Evolutionary conservation across 1,284 basidiomycete species (phyloP).

Genomic region (Apiotrichum gracile): DNA sequence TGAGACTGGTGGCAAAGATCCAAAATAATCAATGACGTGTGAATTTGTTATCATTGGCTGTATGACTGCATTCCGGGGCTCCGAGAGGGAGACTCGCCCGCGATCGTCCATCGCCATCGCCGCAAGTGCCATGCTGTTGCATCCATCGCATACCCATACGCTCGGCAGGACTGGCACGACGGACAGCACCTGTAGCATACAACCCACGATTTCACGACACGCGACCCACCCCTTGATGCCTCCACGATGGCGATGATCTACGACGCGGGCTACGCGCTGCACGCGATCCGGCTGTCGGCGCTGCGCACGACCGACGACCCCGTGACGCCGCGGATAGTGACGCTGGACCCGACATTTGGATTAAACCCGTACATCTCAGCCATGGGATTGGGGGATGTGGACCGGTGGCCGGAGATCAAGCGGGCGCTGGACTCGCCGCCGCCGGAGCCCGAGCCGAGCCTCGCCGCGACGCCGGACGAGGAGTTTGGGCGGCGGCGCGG

Average conservation of each 20-base stretch:
- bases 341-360: slow-evolving; percentile 57
- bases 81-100: not conserved
- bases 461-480: slow-evolving; percentile 4
- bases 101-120: too few species aligned
- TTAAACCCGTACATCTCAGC: slow-evolving; percentile 75
- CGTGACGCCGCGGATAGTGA: slow-evolving; percentile 70
- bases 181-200: too few species aligned
- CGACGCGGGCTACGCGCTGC: slow-evolving; percentile 66
- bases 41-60: not conserved
- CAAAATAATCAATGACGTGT: slow-evolving; percentile 9
- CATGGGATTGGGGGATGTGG: slow-evolving; percentile 66
- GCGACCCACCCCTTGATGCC: not conserved
- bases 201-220: not conserved
- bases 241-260: slow-evolving; percentile 44
- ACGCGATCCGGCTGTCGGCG: slow-evolving; percentile 74
- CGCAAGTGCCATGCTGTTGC: too few species aligned
- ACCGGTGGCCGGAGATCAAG: slow-evolving; percentile 76
- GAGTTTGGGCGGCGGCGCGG: slow-evolving; percentile 13
- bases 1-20: not conserved
- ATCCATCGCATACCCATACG: too few species aligned
- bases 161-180: too few species aligned
- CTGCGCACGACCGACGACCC: slow-evolving; percentile 81
- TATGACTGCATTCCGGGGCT: not conserved
- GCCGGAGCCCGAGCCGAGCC: slow-evolving; percentile 51
- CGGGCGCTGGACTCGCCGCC: slow-evolving; percentile 48